Conservation (phyloP, 2,329 filamentous ascomycete genomes). For the Fusarium sp. region DNA sequence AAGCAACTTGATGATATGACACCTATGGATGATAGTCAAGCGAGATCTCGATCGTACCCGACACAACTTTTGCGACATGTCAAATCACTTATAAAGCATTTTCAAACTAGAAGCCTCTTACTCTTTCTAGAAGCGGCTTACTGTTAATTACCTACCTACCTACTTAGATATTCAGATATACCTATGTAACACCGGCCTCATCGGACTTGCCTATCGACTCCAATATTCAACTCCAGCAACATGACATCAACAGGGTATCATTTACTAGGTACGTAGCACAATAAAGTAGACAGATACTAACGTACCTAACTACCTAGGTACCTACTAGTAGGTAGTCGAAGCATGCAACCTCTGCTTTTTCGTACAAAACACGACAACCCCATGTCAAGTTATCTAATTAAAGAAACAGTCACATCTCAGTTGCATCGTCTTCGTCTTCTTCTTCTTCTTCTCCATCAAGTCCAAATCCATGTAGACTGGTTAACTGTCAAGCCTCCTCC, state of each 20-base stretch:
- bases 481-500: not conserved
- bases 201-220: not conserved
- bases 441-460: too few relatives aligned
- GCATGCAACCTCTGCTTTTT: constrained; percentile 4
- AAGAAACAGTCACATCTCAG: constrained; percentile 1
- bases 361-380: constrained; percentile 23
- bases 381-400: constrained; percentile 12
- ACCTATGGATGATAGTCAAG: not conserved
- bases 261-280: not conserved
- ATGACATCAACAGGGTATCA: constrained; percentile 12
- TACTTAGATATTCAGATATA: not conserved
- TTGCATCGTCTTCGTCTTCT: not conserved
- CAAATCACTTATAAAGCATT: constrained; percentile 33
- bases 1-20: constrained; percentile 18
- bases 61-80: not conserved
- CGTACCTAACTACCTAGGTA: too few relatives aligned
- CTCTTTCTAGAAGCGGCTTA: constrained; percentile 15
- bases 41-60: constrained; percentile 19
- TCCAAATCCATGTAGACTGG: not conserved
- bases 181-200: not conserved
- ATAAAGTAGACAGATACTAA: not conserved
- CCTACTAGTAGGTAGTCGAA: not conserved
- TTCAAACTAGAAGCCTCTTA: not conserved
- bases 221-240: not conserved
- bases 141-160: not conserved